These are phyloP conservation scores for Fusarium sublunatum DNA, from an alignment of 2,329 filamentous ascomycete genomes.

Conservation along the genomic window DNA sequence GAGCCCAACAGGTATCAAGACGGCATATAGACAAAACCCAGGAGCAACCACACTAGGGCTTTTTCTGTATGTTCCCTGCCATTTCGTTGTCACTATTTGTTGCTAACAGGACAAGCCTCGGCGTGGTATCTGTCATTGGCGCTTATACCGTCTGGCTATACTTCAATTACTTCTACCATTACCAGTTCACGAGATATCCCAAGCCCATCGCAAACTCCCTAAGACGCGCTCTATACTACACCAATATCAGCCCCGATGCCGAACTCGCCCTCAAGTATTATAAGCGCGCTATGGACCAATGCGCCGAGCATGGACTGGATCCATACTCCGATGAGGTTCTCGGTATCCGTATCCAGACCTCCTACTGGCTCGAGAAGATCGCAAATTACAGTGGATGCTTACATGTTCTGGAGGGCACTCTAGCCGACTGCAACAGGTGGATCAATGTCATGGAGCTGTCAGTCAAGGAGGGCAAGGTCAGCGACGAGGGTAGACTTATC, in stretches of 20 bases:
- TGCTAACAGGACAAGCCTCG: constrained; percentile 42
- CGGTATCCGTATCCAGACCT: constrained; percentile 86
- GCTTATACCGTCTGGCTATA: constrained; percentile 56
- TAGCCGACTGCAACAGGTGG: constrained; percentile 74
- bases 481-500: constrained; percentile 53
- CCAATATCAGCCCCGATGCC: constrained; percentile 79
- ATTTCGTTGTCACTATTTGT: background rate
- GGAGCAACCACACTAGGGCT: constrained; percentile 47
- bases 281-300: constrained; percentile 78
- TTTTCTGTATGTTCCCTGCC: constrained; percentile 45
- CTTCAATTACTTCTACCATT: constrained; percentile 66
- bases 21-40: constrained; percentile 51
- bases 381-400: constrained; percentile 76
- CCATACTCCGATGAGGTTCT: constrained; percentile 91
- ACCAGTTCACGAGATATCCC: constrained; percentile 69
- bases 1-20: constrained; percentile 52
- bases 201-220: constrained; percentile 80
- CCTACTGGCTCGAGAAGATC: constrained; percentile 82
- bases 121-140: constrained; percentile 47
- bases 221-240: constrained; percentile 87
- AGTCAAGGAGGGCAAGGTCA: constrained; percentile 59
- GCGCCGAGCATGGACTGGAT: constrained; percentile 80
- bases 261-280: constrained; percentile 86
- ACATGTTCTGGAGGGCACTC: constrained; percentile 81
- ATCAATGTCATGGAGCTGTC: constrained; percentile 65